Conservation (phyloP, 1,139 yeast genomes). For the Blastobotrys raffinosifermentans region DNA sequence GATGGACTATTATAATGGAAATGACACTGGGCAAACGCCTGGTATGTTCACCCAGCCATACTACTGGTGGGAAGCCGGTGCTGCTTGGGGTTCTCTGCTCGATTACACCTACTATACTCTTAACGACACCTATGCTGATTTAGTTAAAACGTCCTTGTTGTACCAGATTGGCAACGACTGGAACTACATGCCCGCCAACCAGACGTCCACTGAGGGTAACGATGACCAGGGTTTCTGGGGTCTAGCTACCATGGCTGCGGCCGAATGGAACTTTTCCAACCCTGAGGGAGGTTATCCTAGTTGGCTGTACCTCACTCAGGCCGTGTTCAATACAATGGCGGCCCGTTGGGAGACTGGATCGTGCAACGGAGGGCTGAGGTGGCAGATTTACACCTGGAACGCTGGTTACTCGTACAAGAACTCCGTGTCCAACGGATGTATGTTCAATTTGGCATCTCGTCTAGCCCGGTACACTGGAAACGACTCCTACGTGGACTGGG, state of each 20-base stretch:
- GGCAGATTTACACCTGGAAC: constrained; percentile 80
- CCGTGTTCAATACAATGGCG: constrained; percentile 70
- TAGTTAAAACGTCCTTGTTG: constrained; percentile 52
- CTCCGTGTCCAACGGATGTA: constrained; percentile 69
- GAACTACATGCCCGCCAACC: constrained; percentile 71
- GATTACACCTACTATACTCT: constrained; percentile 61
- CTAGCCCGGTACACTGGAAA: constrained; percentile 67
- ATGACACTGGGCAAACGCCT: constrained; percentile 45
- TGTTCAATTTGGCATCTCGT: constrained; percentile 73
- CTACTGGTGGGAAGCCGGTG: constrained; percentile 96
- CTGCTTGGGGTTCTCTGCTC: constrained; percentile 72
- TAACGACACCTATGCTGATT: constrained; percentile 52
- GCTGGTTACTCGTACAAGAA: constrained; percentile 76
- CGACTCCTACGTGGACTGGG: constrained; percentile 56
- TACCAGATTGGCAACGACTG: constrained; percentile 62
- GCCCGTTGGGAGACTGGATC: constrained; percentile 61
- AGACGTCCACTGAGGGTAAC: constrained; percentile 75
- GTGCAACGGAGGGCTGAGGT: constrained; percentile 75
- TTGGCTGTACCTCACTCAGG: constrained; percentile 70
- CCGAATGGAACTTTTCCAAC: constrained; percentile 68
- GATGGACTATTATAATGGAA: constrained; percentile 67
- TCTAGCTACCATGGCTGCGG: constrained; percentile 73
- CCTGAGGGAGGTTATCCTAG: constrained; percentile 49
- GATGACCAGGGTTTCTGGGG: constrained; percentile 96
- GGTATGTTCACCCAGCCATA: constrained; percentile 75